A percentile compares a stretch with the other conserved stretches of the same genome.
phyloP scores from a whole-genome alignment of 768 basidiomycete genomes.

The Daedaleopsis sinensis region DNA sequence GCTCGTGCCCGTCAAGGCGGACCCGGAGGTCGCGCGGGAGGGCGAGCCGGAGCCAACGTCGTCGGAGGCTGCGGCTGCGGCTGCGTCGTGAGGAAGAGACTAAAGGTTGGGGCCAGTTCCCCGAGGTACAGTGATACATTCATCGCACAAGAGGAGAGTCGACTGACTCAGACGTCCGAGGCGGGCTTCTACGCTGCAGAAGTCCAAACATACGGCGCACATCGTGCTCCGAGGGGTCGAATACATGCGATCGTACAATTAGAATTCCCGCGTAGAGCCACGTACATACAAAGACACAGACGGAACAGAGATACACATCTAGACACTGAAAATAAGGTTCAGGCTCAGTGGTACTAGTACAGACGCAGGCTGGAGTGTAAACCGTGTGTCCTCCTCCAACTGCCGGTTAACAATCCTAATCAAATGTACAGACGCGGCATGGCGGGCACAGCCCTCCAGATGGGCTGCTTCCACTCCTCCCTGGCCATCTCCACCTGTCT shows the following conservation, averaged over 20 bases:
- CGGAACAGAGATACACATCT: too few species aligned
- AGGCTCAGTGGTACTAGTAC: too few species aligned
- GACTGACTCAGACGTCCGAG: too few species aligned
- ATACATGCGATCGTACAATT: too few species aligned
- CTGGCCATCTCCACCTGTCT: conserved; percentile 14
- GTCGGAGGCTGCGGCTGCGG: conserved; percentile 14
- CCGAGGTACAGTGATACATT: neutral
- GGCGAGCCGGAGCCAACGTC: conserved; percentile 30
- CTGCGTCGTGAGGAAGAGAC: neutral
- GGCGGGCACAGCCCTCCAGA: neutral
- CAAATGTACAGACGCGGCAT: neutral
- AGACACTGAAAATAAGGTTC: too few species aligned
- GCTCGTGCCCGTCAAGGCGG: conserved; percentile 21
- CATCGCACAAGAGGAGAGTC: neutral
- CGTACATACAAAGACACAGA: too few species aligned
- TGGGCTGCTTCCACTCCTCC: conserved; percentile 9
- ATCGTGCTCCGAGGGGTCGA: too few species aligned
- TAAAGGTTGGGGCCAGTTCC: neutral
- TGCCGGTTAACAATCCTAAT: neutral
- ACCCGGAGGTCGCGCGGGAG: conserved; percentile 20
- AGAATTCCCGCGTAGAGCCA: too few species aligned
- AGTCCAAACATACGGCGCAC: too few species aligned
- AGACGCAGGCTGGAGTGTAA: too few species aligned
- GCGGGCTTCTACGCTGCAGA: too few species aligned
- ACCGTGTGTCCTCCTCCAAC: too few species aligned